phyloP scores from a whole-genome alignment of 192 early-diverging fungal species.

The Entomortierella beljakovae region DNA sequence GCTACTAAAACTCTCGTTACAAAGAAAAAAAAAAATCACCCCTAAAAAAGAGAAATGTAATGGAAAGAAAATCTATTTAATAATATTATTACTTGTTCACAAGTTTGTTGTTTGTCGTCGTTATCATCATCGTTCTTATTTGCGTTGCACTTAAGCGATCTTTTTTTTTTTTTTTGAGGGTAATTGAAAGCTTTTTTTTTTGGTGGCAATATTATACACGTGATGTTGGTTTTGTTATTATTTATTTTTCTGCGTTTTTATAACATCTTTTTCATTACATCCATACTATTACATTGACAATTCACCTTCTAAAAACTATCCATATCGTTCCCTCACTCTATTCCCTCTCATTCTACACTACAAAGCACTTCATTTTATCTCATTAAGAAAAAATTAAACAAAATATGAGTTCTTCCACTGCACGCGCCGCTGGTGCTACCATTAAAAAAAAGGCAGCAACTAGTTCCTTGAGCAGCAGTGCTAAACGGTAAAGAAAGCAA shows the following conservation, averaged over 20 bases:
- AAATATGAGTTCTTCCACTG: conserved; percentile 48
- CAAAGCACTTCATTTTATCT: neutral
- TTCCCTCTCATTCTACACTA: neutral
- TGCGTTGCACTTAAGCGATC: too few species aligned
- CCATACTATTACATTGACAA: too few species aligned
- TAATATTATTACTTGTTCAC: too few species aligned
- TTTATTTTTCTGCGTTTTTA: neutral
- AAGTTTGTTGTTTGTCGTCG: too few species aligned
- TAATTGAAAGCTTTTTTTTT: too few species aligned
- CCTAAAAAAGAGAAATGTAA: too few species aligned
- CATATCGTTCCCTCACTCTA: neutral
- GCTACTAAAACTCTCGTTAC: too few species aligned
- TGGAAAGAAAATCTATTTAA: too few species aligned
- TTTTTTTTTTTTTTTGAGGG: too few species aligned
- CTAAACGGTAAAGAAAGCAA: conserved; percentile 28
- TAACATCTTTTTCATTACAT: neutral
- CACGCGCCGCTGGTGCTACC: conserved; percentile 18
- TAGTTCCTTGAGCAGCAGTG: conserved; percentile 42
- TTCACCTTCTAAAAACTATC: neutral
- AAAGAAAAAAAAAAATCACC: too few species aligned
- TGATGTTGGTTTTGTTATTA: neutral
- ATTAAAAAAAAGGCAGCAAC: conserved; percentile 39
- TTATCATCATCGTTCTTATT: too few species aligned
- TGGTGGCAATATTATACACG: neutral
- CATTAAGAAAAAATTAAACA: neutral